Base-by-base conservation (phyloP, 139 green algal genomes). In the Gonium pectorale region DNA sequence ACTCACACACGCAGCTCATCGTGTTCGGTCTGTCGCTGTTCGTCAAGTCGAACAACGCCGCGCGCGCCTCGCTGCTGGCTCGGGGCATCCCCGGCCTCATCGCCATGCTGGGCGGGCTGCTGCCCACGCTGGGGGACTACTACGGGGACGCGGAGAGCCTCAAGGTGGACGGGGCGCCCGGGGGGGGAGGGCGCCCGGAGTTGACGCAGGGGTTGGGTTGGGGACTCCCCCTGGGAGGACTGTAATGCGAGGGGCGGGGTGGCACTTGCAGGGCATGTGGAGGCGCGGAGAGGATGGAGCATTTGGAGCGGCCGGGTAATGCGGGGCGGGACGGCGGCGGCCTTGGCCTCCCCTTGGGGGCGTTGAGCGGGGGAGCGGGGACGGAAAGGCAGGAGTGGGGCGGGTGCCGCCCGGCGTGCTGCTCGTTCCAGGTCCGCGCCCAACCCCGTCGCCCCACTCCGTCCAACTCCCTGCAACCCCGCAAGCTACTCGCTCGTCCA, bases 1-100 rank as follows among this genome's bases (percentile, higher is more conserved):
- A 7, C 22, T 26, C 52, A 26, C 37, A 5, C 26, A 21, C 52
- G 26, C 67, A 95, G 88, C 92, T 98, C n/a, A 92, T 98, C 77
- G 88, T 70, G 5, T 98, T 99, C 90, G 97, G 97, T 5, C 89
- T 98, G 67, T 89, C 86, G 8, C 88, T 99, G 33, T 99, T 99
- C 88, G 83, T 80, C 13, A 93, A 96, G 5, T 87, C 89, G 7
- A 91, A 69, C 86, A 97, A 96, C 79, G 51, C 89, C 21, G 91
- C 93, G 21, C 91, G 95, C 41, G 7, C 86, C 2, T 93, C 95
- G 73, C 91, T 98, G 62, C 69, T 98, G 67, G 41, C 82, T 21
- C 93, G 93, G 80, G 94, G 94, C 29, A 11, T 91, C 29, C 89
- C 86, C 22, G 88, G 89, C 1, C 88, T 98, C 35, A 41, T 95